phyloP scores from a whole-genome alignment of 352 stramenopile species.

The Globisporangium takayamanum region DNA sequence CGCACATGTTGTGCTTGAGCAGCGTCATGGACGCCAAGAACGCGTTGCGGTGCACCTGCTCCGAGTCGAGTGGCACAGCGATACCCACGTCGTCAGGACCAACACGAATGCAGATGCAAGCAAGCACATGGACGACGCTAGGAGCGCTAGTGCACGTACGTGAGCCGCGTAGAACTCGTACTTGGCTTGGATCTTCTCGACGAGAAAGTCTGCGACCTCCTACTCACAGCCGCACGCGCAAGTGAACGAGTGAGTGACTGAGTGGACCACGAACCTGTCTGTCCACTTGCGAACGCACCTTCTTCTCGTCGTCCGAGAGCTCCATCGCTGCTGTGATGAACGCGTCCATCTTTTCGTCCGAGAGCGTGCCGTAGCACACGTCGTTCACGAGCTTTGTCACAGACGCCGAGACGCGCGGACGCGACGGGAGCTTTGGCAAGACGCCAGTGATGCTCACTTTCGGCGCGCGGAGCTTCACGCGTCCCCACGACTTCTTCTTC shows the following conservation, averaged over 20 bases:
- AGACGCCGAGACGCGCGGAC: slow-evolving; percentile 43
- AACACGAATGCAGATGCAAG: background rate
- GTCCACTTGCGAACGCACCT: slow-evolving; percentile 24
- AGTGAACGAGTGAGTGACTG: background rate
- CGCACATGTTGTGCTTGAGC: slow-evolving; percentile 72
- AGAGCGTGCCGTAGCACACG: slow-evolving; percentile 71
- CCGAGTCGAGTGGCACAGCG: background rate
- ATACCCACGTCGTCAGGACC: background rate
- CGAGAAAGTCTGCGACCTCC: slow-evolving; percentile 73
- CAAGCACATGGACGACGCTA: background rate
- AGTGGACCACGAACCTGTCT: background rate
- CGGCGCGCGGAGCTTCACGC: slow-evolving; percentile 65
- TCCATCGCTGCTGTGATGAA: slow-evolving; percentile 70
- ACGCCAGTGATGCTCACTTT: slow-evolving; percentile 66
- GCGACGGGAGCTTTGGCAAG: slow-evolving; percentile 56
- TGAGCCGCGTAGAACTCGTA: slow-evolving; percentile 79
- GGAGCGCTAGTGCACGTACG: slow-evolving; percentile 18
- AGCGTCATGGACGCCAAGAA: slow-evolving; percentile 61
- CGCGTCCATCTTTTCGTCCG: slow-evolving; percentile 61
- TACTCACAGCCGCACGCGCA: slow-evolving; percentile 15
- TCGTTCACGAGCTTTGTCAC: slow-evolving; percentile 82
- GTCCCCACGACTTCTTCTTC: slow-evolving; percentile 79
- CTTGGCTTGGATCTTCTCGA: slow-evolving; percentile 80
- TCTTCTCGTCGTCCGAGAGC: slow-evolving; percentile 55
- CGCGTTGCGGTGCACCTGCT: slow-evolving; percentile 73